Percentiles rank a stretch among this genome's conserved stretches.
Evolutionary conservation across 306 rosid genomes (phyloP).

Genomic region (Pyrus pyrifolia): DNA sequence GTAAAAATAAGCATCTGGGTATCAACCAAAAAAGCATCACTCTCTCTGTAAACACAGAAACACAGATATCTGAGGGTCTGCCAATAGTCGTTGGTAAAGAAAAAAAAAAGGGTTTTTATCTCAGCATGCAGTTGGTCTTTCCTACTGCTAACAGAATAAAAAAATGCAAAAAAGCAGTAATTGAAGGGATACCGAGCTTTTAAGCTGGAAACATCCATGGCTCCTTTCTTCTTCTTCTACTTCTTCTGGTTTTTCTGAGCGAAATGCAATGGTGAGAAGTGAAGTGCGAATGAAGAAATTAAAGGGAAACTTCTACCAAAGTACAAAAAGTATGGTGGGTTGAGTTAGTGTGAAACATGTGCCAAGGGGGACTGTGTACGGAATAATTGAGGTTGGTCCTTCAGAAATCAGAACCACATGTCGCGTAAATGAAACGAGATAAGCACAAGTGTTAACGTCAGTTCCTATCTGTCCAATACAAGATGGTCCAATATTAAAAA

Average conservation of each 20-base stretch:
- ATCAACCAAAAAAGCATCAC: neutral
- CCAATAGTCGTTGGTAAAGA: neutral
- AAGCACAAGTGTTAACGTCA: neutral
- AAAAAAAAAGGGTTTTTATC: neutral
- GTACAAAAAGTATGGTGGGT: too few relatives aligned
- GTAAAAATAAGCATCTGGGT: neutral
- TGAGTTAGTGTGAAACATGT: neutral
- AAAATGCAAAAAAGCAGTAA: neutral
- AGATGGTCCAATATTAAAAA: neutral
- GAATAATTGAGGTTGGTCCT: neutral
- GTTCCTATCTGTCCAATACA: neutral
- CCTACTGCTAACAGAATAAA: neutral
- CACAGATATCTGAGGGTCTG: neutral
- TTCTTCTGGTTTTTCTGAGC: neutral
- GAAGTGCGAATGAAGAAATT: neutral
- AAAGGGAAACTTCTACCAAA: too few relatives aligned
- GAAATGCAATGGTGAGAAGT: neutral
- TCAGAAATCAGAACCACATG: neutral
- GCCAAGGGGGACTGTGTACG: neutral
- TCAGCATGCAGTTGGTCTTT: neutral
- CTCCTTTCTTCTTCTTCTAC: neutral
- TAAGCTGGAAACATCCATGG: conserved; percentile 1
- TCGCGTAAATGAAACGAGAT: neutral
- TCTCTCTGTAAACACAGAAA: neutral
- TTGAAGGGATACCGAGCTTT: conserved; percentile 17